Evolutionary conservation across 2,329 filamentous ascomycete genomes (phyloP).

Genomic region (Allantophomopsis lycopodina): DNA sequence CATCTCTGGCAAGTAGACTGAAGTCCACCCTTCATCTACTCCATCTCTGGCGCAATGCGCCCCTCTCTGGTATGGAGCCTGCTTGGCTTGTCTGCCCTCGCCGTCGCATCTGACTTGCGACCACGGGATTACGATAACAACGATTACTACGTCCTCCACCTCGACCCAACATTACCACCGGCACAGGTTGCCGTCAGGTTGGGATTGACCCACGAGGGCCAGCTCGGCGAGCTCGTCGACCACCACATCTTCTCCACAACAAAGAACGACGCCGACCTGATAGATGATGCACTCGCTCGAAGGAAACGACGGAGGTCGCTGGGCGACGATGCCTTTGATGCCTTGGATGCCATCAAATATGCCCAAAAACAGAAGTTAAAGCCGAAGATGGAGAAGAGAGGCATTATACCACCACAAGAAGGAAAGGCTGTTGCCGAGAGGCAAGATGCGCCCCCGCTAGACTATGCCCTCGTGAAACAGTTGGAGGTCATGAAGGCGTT

Average conservation of each 20-base stretch:
- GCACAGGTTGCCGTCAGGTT: slow-evolving; percentile 56
- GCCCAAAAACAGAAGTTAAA: slow-evolving; percentile 65
- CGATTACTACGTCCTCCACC: slow-evolving; percentile 89
- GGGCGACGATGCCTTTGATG: slow-evolving; percentile 32
- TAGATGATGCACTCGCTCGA: slow-evolving; percentile 36
- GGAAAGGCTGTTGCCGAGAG: slow-evolving; percentile 9
- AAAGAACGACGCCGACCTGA: slow-evolving; percentile 44
- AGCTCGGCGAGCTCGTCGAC: slow-evolving; percentile 60
- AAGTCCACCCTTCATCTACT: no score
- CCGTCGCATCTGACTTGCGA: slow-evolving; percentile 30
- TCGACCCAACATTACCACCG: slow-evolving; percentile 53
- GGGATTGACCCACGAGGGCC: slow-evolving; percentile 69
- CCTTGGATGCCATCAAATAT: slow-evolving; percentile 63
- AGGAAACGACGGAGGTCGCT: slow-evolving; percentile 47
- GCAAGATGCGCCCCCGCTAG: slow-evolving; percentile 7
- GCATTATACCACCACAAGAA: slow-evolving; percentile 11
- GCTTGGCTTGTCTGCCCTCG: slow-evolving; percentile 32
- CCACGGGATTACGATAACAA: slow-evolving; percentile 62
- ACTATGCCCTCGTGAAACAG: slow-evolving; percentile 38
- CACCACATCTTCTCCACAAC: slow-evolving; percentile 79
- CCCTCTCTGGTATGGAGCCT: slow-evolving; percentile 35
- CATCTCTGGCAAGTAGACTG: no score
- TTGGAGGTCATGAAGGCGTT: slow-evolving; percentile 48
- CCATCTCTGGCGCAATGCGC: slow-evolving; percentile 11
- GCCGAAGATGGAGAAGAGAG: slow-evolving; percentile 42